Base-by-base conservation (phyloP, 257 asterid genomes). In the Solanum pinnatisectum region DNA sequence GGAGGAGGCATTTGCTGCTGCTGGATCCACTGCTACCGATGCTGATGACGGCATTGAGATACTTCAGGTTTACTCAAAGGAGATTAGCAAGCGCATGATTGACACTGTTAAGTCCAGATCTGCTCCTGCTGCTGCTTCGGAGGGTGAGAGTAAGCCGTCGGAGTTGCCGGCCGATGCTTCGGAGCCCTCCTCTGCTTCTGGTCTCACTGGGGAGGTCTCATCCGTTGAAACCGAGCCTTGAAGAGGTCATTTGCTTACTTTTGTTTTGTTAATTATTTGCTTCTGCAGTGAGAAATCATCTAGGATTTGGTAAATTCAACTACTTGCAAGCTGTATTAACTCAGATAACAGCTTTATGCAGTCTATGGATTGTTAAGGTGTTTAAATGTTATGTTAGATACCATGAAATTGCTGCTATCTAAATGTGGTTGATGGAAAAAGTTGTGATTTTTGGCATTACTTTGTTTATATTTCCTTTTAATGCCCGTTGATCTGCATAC, bases 71-170 rank as follows among this genome's bases (percentile, higher is more conserved):
- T 96, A 96, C 82, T 95, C 99, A 10, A 95, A 94, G 93, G 99
- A 96, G 92, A 95, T 95, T 84, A 94, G 98, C 78, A 92, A 93
- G 91, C 92, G 95, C 44, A 94, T 95, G 98, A 92, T 96, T 72
- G 98, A 96, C 4, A 90, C 91, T 14, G 96, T 94, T 86, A 95
- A 96, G 92, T 89, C 98, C 90, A 95, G 98, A 95, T 95, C 98
- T 91, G 94, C 63, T 5, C 89, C 94, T 14, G 42, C 92, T 40
- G 87, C 71, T 37, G 87, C 12, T 14, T 20, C 83, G 74, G 87
- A 84, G 76, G 2, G 22, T 59, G 87, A 84, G 27, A 36, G 77
- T 14, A 84, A 63, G 46, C 49, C 78, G 4, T 44, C 91, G 83
- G 82, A 73, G 49, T 20, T 5, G 16, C 30, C 30, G 18, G 82